These are phyloP conservation scores for Stereocaulon alpinum DNA, from an alignment of 495 filamentous ascomycete species.

Conservation along the genomic window DNA sequence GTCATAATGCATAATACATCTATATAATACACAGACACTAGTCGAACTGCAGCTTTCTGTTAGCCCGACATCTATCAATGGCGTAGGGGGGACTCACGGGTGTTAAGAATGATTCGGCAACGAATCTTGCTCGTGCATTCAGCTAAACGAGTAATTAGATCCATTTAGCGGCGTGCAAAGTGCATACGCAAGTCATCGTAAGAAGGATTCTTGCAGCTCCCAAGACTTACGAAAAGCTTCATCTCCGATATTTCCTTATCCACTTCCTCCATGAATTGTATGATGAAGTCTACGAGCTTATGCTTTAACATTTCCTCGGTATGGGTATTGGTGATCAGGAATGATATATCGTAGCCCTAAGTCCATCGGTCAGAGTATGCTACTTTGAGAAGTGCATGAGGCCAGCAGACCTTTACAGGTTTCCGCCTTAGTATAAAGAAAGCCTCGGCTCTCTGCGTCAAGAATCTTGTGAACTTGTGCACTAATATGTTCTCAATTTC, in stretches of 20 bases:
- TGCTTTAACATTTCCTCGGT: conserved; percentile 98
- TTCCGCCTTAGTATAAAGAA: conserved; percentile 96
- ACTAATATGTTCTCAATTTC: conserved; percentile 97
- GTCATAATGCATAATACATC: background rate
- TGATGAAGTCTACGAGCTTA: conserved; percentile 96
- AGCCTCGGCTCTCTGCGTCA: conserved; percentile 90
- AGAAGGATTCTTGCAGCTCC: background rate
- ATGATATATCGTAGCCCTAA: conserved; percentile 96
- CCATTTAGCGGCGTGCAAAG: conserved; percentile 9
- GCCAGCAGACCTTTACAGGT: conserved; percentile 65
- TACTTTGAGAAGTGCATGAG: background rate
- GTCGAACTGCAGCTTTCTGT: conserved; percentile 19
- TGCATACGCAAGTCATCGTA: background rate
- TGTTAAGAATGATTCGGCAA: conserved; percentile 94
- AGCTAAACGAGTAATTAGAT: conserved; percentile 45
- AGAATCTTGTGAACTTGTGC: conserved; percentile 93
- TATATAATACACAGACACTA: background rate
- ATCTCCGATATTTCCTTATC: conserved; percentile 99
- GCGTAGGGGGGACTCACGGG: conserved; percentile 51
- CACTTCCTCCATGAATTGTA: conserved; percentile 98
- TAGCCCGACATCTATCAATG: background rate
- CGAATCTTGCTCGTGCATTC: conserved; percentile 94
- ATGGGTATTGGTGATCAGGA: conserved; percentile 96
- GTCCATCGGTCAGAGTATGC: conserved; percentile 1
- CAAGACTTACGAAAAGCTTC: conserved; percentile 86